A percentile compares a stretch with the other conserved stretches of the same genome.
These are phyloP conservation scores for Miscanthus lutarioriparius DNA, from an alignment of 176 grass and related monocot genomes.

Conservation along the genomic window DNA sequence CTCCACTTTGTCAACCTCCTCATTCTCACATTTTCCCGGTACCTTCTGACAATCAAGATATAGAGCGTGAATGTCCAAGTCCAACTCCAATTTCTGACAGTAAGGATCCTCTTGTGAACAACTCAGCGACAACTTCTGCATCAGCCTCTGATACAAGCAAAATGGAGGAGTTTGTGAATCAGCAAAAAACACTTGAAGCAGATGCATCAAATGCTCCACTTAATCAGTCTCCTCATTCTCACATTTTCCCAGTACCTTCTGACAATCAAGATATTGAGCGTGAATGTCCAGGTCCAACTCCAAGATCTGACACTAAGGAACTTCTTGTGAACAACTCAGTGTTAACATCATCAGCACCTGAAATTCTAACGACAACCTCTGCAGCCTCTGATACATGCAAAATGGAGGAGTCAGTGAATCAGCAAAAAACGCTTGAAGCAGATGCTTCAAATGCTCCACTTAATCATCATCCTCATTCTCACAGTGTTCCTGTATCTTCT, in stretches of 20 bases:
- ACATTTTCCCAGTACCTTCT: neutral
- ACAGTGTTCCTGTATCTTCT: neutral
- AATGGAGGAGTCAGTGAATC: conserved; percentile 25
- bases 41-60: conserved; percentile 27
- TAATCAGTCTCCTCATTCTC: neutral
- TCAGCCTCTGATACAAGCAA: neutral
- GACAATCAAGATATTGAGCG: conserved; percentile 19
- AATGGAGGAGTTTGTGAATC: conserved; percentile 20
- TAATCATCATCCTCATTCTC: conserved; percentile 21
- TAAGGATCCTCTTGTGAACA: conserved; percentile 7
- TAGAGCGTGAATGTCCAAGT: conserved; percentile 34
- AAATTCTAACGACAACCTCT: neutral
- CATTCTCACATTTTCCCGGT: neutral
- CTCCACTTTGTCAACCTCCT: conserved; percentile 29
- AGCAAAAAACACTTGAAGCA: conserved; percentile 2
- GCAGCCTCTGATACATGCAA: conserved; percentile 38
- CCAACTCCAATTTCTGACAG: conserved; percentile 34
- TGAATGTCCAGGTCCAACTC: conserved; percentile 36
- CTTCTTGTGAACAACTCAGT: neutral
- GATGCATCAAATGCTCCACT: conserved; percentile 12
- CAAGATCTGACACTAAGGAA: conserved; percentile 6
- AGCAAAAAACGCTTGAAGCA: conserved; percentile 15
- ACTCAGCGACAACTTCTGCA: conserved; percentile 4
- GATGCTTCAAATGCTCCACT: conserved; percentile 34
- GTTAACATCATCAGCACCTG: neutral